These are phyloP conservation scores for Lachancea quebecensis DNA, from an alignment of 805 yeast species.

Conservation along the genomic window DNA sequence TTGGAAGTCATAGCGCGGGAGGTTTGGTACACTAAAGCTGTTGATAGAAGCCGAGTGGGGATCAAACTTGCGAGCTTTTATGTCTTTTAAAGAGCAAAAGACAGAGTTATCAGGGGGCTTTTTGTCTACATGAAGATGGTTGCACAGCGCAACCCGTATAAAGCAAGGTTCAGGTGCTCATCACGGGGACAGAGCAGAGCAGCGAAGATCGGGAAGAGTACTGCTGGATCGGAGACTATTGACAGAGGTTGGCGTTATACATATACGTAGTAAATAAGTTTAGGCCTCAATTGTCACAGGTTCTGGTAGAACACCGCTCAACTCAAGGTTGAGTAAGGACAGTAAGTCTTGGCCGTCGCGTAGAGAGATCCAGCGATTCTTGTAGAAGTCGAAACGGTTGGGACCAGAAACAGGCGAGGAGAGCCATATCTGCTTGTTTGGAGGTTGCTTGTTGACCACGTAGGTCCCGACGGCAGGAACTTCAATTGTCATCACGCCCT, in stretches of 20 bases:
- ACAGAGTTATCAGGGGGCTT: background rate
- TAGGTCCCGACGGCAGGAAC: constrained; percentile 73
- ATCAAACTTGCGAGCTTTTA: background rate
- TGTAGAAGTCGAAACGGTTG: constrained; percentile 67
- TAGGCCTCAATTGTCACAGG: constrained; percentile 10
- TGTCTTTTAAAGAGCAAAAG: background rate
- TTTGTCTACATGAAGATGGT: background rate
- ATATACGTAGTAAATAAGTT: background rate
- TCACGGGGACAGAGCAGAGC: background rate
- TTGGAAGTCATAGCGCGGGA: constrained; percentile 11
- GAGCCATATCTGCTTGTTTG: constrained; percentile 94
- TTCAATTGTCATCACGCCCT: constrained; percentile 77
- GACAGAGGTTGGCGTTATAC: background rate
- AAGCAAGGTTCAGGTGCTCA: background rate
- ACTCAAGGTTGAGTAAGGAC: constrained; percentile 45
- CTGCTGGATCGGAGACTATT: background rate
- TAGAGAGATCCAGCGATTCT: constrained; percentile 71
- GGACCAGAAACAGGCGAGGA: constrained; percentile 94
- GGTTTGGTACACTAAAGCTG: background rate
- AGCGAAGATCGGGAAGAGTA: no score
- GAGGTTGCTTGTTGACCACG: constrained; percentile 95
- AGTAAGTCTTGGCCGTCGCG: constrained; percentile 52
- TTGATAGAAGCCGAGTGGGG: no score
- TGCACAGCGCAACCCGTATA: background rate
- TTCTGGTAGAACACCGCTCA: constrained; percentile 31